These are phyloP conservation scores for Exophiala bonariae DNA, from an alignment of 2,329 filamentous ascomycete genomes.

Conservation along the genomic window DNA sequence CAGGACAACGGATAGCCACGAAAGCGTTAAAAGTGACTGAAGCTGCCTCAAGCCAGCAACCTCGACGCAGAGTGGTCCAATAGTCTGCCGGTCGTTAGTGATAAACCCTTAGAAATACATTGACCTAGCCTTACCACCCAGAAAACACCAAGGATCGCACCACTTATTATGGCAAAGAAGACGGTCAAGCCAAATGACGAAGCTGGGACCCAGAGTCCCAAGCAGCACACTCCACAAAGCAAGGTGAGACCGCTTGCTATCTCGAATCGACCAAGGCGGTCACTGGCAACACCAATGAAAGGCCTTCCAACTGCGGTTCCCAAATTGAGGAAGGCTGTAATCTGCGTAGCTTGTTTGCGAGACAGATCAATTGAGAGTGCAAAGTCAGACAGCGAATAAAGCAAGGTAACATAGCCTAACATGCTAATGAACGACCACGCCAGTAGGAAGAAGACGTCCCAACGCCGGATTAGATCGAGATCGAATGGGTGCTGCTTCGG, in stretches of 20 bases:
- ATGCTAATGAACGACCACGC: constrained; percentile 46
- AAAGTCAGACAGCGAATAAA: constrained; percentile 51
- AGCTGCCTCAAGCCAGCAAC: constrained; percentile 28
- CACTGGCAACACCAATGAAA: constrained; percentile 45
- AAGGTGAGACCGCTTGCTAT: constrained; percentile 42
- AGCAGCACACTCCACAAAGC: constrained; percentile 37
- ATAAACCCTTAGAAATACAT: not conserved
- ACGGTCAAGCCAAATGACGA: constrained; percentile 41
- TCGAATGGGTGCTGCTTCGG: constrained; percentile 28
- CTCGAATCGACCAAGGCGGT: constrained; percentile 44
- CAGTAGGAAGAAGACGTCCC: constrained; percentile 26
- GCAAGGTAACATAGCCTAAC: constrained; percentile 49
- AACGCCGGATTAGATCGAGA: constrained; percentile 14
- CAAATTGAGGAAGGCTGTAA: constrained; percentile 48
- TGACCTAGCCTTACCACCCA: constrained; percentile 36
- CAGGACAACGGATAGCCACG: constrained; percentile 28
- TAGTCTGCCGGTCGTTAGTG: constrained; percentile 19
- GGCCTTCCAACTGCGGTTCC: constrained; percentile 50
- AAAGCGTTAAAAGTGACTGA: constrained; percentile 27
- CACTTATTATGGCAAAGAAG: constrained; percentile 45
- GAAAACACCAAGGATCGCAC: constrained; percentile 49
- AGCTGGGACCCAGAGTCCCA: constrained; percentile 49
- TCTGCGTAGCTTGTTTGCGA: constrained; percentile 36
- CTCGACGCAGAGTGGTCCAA: constrained; percentile 29
- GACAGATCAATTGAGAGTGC: constrained; percentile 43